phyloP scores from a whole-genome alignment of 331 rosid genomes.

The Erythrophleum ivorense region DNA sequence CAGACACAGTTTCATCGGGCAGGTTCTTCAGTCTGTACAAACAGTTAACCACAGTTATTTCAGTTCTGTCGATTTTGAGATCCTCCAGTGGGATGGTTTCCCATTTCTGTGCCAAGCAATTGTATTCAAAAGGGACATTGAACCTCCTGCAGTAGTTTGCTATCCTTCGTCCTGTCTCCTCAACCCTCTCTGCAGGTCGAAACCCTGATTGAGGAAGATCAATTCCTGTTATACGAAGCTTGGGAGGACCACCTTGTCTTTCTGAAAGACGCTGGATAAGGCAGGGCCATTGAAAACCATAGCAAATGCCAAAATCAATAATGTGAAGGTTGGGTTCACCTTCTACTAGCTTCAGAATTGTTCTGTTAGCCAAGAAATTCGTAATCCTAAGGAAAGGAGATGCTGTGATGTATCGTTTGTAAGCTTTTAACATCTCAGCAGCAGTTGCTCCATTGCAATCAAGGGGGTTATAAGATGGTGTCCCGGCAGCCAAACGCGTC shows the following conservation, averaged over 20 bases:
- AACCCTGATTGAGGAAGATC: slow-evolving; percentile 88
- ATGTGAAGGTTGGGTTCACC: slow-evolving; percentile 64
- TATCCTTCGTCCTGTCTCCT: slow-evolving; percentile 68
- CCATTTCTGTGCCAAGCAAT: slow-evolving; percentile 75
- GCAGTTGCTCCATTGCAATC: slow-evolving; percentile 52
- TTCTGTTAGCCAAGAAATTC: slow-evolving; percentile 62
- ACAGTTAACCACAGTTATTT: slow-evolving; percentile 72
- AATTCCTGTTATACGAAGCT: slow-evolving; percentile 74
- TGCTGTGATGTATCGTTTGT: slow-evolving; percentile 63
- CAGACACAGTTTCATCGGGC: slow-evolving; percentile 68
- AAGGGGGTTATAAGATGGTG: slow-evolving; percentile 52
- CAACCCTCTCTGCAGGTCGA: slow-evolving; percentile 77
- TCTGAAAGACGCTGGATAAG: slow-evolving; percentile 77
- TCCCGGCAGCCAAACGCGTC: slow-evolving; percentile 62
- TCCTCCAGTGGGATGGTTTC: slow-evolving; percentile 70
- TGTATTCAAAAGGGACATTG: slow-evolving; percentile 73
- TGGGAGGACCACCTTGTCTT: slow-evolving; percentile 73
- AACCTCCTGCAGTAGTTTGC: slow-evolving; percentile 73
- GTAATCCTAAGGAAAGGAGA: slow-evolving; percentile 78
- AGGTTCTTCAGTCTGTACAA: slow-evolving; percentile 68
- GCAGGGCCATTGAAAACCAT: slow-evolving; percentile 94
- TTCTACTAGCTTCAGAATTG: slow-evolving; percentile 54
- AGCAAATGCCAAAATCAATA: slow-evolving; percentile 79
- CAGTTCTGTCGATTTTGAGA: slow-evolving; percentile 63
- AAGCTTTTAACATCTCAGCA: slow-evolving; percentile 71